Percentiles rank a stretch among this genome's conserved stretches.
phyloP scores from a whole-genome alignment of 441 rosid genomes.

The Eutrema salsugineum region DNA sequence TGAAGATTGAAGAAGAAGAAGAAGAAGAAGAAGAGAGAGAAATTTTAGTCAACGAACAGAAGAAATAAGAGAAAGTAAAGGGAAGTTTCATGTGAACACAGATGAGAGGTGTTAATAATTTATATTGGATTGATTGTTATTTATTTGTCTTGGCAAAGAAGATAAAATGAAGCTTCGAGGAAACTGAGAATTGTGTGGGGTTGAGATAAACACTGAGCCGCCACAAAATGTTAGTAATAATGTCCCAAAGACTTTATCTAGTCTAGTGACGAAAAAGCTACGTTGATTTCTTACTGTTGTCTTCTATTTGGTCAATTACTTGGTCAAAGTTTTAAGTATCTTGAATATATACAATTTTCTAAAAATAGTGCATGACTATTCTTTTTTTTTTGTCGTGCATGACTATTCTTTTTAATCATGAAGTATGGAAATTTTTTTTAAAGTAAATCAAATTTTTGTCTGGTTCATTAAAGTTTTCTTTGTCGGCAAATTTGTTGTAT shows the following conservation, averaged over 20 bases:
- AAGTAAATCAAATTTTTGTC: no score
- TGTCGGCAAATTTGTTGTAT: no score
- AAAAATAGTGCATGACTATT: no score
- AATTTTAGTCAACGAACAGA: conserved; percentile 9
- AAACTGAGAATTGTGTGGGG: conserved; percentile 20
- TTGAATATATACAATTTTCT: neutral
- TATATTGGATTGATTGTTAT: neutral
- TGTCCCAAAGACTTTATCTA: neutral
- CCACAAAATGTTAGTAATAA: conserved; percentile 28
- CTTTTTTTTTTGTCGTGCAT: no score
- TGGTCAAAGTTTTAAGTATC: neutral
- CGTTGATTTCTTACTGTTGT: neutral
- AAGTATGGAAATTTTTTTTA: no score
- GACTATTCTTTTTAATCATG: no score
- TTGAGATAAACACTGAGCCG: conserved; percentile 25
- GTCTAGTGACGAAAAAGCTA: neutral
- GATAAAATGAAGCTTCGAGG: conserved; percentile 28
- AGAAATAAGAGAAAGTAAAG: neutral
- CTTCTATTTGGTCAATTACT: conserved; percentile 11
- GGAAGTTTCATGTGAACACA: conserved; percentile 30
- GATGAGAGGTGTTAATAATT: neutral
- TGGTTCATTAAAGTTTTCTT: no score
- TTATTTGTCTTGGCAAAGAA: conserved; percentile 20
- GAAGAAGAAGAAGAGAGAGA: neutral
- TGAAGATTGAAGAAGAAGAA: neutral